These are phyloP conservation scores for Sphagnum contortum DNA, from an alignment of 225 moss, liverwort and hornwort genomes.

Conservation along the genomic window DNA sequence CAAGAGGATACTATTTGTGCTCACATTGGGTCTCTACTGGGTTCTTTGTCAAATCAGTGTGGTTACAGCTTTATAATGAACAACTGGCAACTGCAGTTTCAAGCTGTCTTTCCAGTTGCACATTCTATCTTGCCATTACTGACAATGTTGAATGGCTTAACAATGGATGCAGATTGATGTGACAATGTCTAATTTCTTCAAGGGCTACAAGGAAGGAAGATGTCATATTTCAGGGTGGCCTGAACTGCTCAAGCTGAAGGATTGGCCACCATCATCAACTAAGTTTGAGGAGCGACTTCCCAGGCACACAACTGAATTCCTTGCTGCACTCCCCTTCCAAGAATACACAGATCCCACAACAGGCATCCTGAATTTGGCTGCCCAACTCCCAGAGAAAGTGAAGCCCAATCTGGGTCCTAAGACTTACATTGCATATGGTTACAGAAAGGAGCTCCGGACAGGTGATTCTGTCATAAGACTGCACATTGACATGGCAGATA, in stretches of 20 bases:
- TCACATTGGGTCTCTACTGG: no score
- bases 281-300: constrained; percentile 58
- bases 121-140: no score
- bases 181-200: constrained; percentile 50
- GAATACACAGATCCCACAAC: constrained; percentile 52
- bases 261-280: constrained; percentile 46
- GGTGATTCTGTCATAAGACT: constrained; percentile 64
- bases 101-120: no score
- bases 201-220: constrained; percentile 36
- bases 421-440: constrained; percentile 68
- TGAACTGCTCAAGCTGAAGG: constrained; percentile 53
- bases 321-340: constrained; percentile 39
- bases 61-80: no score
- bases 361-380: constrained; percentile 54
- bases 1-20: no score
- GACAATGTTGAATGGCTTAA: no score
- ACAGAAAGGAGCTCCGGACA: constrained; percentile 47
- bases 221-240: constrained; percentile 29
- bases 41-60: no score
- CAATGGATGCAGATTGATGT: constrained; percentile 23
- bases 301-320: constrained; percentile 58
- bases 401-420: constrained; percentile 11
- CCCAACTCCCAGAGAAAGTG: constrained; percentile 43
- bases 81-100: no score
- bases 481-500: constrained; percentile 71